Base-by-base conservation (phyloP, 2,329 filamentous ascomycete species). In the Apiospora koreana region DNA sequence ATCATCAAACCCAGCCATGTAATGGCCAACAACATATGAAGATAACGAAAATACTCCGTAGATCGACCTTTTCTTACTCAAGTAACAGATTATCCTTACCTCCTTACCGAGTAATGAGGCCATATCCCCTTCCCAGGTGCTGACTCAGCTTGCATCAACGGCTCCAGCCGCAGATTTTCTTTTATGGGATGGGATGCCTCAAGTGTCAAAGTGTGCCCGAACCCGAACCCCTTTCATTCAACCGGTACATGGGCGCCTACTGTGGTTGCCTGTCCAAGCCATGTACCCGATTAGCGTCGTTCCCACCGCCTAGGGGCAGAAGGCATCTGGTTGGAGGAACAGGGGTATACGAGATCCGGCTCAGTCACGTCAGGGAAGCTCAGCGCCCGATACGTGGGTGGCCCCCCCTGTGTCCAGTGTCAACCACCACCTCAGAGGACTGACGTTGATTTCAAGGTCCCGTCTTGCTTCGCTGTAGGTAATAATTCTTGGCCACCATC, bases 111-210 rank as follows among this genome's bases (percentile, higher is more conserved):
- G 54, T 38, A 62, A 38, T 62, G 31, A 62, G 54, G 54, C 54
- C 54, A 35, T 62, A n/a, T 62, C 54, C 3, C 28, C 54, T 12
- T 62, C 6, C 16, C 9, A 35, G 35, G 54, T 28, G 54, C 54
- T 62, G 54, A 62, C 54, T 62, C 54, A 62, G 54, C 54, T 62
- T 38, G 54, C 54, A 38, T 62, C 54, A 62, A 62, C 54, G 54
- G 54, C 54, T 38, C 54, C 54, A 38, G 31, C 54, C 54, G 54
- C 54, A 62, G 18, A 38, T 38, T 38, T 62, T 62, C 54, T 38
- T 62, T 35, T 14, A 38, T 35, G 54, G 54, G 54, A 38, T 35
- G 54, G 54, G 54, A 62, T 62, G 16, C 18, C 43, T 43, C 41
- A 43, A 43, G 41, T 43, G 41, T 43, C 41, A 43, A 43, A n/a